Percentiles rank a stretch among this genome's conserved stretches.
These are phyloP conservation scores for Hypoxylon sp. DNA, from an alignment of 2,329 filamentous ascomycete species.

Conservation along the genomic window DNA sequence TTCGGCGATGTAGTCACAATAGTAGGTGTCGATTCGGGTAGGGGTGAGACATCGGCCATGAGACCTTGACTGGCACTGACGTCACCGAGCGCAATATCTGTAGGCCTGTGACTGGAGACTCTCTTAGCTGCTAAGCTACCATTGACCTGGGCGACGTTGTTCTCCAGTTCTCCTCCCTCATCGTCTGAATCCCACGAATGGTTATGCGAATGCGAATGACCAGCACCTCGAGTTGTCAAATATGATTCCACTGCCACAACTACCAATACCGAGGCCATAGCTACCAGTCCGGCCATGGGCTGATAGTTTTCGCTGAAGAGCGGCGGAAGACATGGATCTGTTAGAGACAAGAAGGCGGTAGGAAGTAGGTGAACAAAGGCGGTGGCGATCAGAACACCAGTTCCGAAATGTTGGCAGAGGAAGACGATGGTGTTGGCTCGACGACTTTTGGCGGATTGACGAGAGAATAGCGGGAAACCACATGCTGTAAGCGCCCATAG, in stretches of 20 bases:
- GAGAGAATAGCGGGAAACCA: slow-evolving; percentile 71
- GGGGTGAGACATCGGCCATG: slow-evolving; percentile 65
- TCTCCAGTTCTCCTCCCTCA: slow-evolving; percentile 46
- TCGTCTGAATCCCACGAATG: slow-evolving; percentile 59
- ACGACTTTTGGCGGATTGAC: slow-evolving; percentile 63
- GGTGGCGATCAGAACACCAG: slow-evolving; percentile 85
- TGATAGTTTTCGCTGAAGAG: slow-evolving; percentile 83
- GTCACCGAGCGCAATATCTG: slow-evolving; percentile 61
- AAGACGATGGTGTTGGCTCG: slow-evolving; percentile 70
- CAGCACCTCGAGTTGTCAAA: slow-evolving; percentile 75
- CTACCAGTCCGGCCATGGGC: slow-evolving; percentile 81
- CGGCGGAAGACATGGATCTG: slow-evolving; percentile 75
- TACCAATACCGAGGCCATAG: slow-evolving; percentile 81
- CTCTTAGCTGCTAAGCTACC: slow-evolving; percentile 52
- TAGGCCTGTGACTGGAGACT: slow-evolving; percentile 52
- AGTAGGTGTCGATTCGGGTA: slow-evolving; percentile 62
- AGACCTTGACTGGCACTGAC: slow-evolving; percentile 62
- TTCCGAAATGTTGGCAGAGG: slow-evolving; percentile 78
- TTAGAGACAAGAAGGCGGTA: slow-evolving; percentile 72
- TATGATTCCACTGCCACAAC: slow-evolving; percentile 91
- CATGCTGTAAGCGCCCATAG: slow-evolving; percentile 58
- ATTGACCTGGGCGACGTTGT: slow-evolving; percentile 41
- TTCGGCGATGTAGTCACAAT: slow-evolving; percentile 33
- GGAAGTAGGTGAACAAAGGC: slow-evolving; percentile 82
- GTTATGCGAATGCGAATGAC: slow-evolving; percentile 67